Percentiles rank a stretch among this genome's conserved stretches.
Conservation (phyloP, 2,329 filamentous ascomycete species). For the Hirsutella thompsonii region DNA sequence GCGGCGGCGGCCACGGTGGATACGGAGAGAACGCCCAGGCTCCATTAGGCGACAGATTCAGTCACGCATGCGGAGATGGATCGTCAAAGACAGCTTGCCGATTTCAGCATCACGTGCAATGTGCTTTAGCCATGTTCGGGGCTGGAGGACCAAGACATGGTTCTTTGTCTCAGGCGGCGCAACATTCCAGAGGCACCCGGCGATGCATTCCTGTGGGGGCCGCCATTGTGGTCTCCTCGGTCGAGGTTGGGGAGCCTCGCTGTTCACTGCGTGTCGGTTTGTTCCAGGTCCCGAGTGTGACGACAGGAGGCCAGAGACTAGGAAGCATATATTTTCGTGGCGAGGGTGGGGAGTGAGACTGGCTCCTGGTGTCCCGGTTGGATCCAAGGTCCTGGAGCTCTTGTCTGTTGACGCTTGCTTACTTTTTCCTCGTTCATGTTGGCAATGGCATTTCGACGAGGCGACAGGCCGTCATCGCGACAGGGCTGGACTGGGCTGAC, state of each 20-base stretch:
- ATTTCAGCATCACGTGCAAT: conserved; percentile 13
- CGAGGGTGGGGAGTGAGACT: too few species aligned
- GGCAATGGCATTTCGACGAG: too few species aligned
- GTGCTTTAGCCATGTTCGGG: conserved; percentile 12
- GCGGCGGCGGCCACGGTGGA: too few species aligned
- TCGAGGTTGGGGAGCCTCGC: conserved; percentile 13
- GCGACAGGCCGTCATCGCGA: too few species aligned
- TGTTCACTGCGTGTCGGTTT: not conserved
- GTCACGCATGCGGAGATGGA: conserved; percentile 7
- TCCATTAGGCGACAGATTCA: not conserved
- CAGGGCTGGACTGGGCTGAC: too few species aligned
- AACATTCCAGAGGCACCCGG: conserved; percentile 17
- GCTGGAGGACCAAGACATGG: conserved; percentile 10
- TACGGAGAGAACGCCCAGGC: not conserved
- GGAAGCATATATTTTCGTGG: too few species aligned
- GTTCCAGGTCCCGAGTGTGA: too few species aligned
- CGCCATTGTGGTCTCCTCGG: conserved; percentile 21
- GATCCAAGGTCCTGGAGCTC: too few species aligned
- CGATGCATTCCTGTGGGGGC: conserved; percentile 14
- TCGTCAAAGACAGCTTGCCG: conserved; percentile 4
- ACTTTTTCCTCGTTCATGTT: too few species aligned
- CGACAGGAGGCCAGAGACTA: too few species aligned
- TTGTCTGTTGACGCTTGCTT: too few species aligned
- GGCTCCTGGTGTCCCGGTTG: too few species aligned
- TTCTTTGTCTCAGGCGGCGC: conserved; percentile 22